phyloP scores from a whole-genome alignment of 352 stramenopile genomes.

The Thalassiosira hispida region DNA sequence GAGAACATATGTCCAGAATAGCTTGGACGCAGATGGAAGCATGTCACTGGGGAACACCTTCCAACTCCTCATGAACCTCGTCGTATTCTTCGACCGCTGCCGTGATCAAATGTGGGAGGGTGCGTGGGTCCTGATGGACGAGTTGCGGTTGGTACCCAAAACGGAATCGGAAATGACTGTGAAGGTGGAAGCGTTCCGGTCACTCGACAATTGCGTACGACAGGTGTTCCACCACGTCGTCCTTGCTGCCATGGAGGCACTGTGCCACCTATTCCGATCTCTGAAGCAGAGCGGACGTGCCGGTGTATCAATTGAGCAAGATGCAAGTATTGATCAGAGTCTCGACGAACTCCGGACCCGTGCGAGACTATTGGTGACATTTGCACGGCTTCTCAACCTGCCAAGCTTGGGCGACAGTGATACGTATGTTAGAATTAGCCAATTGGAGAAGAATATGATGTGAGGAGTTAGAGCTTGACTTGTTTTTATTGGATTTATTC shows the following conservation, averaged over 20 bases:
- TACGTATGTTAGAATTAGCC: constrained; percentile 49
- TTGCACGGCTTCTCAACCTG: constrained; percentile 54
- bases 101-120: constrained; percentile 55
- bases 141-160: constrained; percentile 50
- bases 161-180: constrained; percentile 50
- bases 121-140: constrained; percentile 58
- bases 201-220: constrained; percentile 48
- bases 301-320: constrained; percentile 16
- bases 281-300: constrained; percentile 23
- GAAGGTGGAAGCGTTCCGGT: constrained; percentile 53
- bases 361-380: constrained; percentile 58
- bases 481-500: too few relatives aligned
- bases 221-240: constrained; percentile 58
- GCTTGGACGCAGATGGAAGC: constrained; percentile 48
- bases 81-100: constrained; percentile 67
- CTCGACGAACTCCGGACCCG: constrained; percentile 42
- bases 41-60: constrained; percentile 63
- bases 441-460: constrained; percentile 67
- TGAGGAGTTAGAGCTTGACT: constrained; percentile 11
- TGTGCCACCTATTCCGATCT: constrained; percentile 55
- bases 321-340: constrained; percentile 39
- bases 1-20: constrained; percentile 57
- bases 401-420: constrained; percentile 40
- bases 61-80: constrained; percentile 67
- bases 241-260: constrained; percentile 54